Evolutionary conservation across 2,329 filamentous ascomycete genomes (phyloP).

Genomic region (Trichophyton mentagrophytes): DNA sequence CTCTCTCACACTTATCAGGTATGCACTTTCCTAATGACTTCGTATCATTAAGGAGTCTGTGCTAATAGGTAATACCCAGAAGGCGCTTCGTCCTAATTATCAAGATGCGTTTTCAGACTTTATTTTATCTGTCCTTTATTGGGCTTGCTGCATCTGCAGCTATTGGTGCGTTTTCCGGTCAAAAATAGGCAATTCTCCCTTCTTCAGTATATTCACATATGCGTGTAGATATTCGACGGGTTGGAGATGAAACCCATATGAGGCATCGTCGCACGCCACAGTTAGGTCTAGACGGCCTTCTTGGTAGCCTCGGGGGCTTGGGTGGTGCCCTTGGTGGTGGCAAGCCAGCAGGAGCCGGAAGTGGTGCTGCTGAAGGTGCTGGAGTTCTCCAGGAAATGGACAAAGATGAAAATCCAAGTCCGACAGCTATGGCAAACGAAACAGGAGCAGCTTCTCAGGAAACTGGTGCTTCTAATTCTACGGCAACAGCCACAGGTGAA

Average conservation of each 20-base stretch:
- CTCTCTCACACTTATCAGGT: not conserved
- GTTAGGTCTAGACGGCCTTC: not conserved
- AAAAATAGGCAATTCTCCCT: not conserved
- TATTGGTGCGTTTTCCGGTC: slow-evolving; percentile 6
- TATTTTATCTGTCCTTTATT: slow-evolving; percentile 1
- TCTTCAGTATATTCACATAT: not conserved
- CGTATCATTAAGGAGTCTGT: not conserved
- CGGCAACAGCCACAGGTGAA: not conserved
- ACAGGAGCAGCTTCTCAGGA: not conserved
- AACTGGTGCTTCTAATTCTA: not conserved
- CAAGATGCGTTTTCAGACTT: slow-evolving; percentile 3
- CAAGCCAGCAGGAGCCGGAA: not conserved
- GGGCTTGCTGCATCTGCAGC: slow-evolving; percentile 7
- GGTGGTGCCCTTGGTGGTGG: not conserved
- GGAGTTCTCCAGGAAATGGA: not conserved
- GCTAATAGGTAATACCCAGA: not conserved
- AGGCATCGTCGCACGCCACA: not conserved
- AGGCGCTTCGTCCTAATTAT: not conserved
- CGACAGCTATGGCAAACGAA: not conserved
- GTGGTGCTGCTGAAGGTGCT: not conserved
- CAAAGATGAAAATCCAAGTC: not conserved
- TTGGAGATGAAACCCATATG: not conserved
- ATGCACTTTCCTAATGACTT: not conserved
- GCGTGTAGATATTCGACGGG: not conserved
- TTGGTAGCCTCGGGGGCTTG: not conserved